Evolutionary conservation across 352 stramenopile species (phyloP).

Genomic region (Phytophthora cactorum): DNA sequence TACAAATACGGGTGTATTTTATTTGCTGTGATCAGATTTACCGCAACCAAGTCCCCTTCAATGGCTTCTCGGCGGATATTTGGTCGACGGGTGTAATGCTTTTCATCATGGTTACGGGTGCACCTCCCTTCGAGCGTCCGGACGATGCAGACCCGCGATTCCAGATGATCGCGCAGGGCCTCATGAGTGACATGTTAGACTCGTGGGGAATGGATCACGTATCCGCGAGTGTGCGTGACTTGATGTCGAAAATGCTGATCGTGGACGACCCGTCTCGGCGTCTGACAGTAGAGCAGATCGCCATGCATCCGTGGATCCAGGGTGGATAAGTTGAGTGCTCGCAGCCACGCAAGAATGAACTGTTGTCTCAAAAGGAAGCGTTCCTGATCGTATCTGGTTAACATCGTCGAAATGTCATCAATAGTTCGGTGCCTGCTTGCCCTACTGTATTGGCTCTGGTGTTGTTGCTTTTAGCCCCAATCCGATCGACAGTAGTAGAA

Average conservation of each 20-base stretch:
- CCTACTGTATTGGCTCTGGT: not conserved
- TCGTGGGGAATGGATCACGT: slow-evolving; percentile 89
- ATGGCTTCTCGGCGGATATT: slow-evolving; percentile 92
- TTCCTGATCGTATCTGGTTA: slow-evolving; percentile 20
- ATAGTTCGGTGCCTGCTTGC: slow-evolving; percentile 12
- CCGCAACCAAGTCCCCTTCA: slow-evolving; percentile 90
- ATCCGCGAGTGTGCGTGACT: slow-evolving; percentile 70
- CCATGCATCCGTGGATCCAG: slow-evolving; percentile 82
- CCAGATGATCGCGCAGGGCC: slow-evolving; percentile 84
- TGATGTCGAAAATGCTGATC: slow-evolving; percentile 82
- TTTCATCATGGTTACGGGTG: slow-evolving; percentile 95
- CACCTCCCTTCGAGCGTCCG: slow-evolving; percentile 90
- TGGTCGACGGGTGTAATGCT: slow-evolving; percentile 95
- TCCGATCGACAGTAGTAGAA: slow-evolving; percentile 56
- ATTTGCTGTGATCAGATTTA: slow-evolving; percentile 64
- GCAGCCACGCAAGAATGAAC: slow-evolving; percentile 34
- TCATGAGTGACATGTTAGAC: slow-evolving; percentile 87
- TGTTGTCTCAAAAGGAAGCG: slow-evolving; percentile 27
- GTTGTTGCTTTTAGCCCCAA: slow-evolving; percentile 53
- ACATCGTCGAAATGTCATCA: slow-evolving; percentile 30
- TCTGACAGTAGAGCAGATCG: slow-evolving; percentile 85
- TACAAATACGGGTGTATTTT: not conserved
- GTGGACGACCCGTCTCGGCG: slow-evolving; percentile 79
- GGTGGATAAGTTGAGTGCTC: slow-evolving; percentile 47
- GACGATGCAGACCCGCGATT: slow-evolving; percentile 83